Percentiles rank a stretch among this genome's conserved stretches.
Conservation (phyloP, 805 yeast genomes). For the Saccharomycopsis sp. region DNA sequence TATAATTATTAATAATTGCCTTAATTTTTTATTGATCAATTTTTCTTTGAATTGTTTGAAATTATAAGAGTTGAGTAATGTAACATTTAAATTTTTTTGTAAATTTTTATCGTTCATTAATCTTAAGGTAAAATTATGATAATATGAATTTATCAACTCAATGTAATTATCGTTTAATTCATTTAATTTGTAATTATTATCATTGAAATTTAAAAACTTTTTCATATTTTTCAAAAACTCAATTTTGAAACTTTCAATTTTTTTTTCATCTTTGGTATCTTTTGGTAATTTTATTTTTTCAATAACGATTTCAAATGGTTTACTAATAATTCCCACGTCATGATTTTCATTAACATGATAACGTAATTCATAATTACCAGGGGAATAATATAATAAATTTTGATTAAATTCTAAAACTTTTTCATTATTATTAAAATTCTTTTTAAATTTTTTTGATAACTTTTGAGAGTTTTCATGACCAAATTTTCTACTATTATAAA, state of each 20-base stretch:
- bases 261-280: slow-evolving; percentile 12
- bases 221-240: too few relatives aligned
- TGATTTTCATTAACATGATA: slow-evolving; percentile 60
- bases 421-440: slow-evolving; percentile 17
- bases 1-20: too few relatives aligned
- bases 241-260: neutral
- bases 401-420: slow-evolving; percentile 43
- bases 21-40: too few relatives aligned
- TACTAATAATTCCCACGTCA: slow-evolving; percentile 54
- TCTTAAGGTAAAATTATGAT: too few relatives aligned
- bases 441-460: neutral
- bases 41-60: too few relatives aligned
- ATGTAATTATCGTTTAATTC: too few relatives aligned
- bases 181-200: too few relatives aligned
- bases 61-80: too few relatives aligned
- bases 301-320: slow-evolving; percentile 52
- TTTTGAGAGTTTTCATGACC: slow-evolving; percentile 13
- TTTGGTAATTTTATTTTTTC: slow-evolving; percentile 25
- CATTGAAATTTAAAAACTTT: too few relatives aligned
- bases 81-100: too few relatives aligned
- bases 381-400: slow-evolving; percentile 46
- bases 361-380: slow-evolving; percentile 65
- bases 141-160: too few relatives aligned
- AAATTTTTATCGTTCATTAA: too few relatives aligned
- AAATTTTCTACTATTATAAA: slow-evolving; percentile 23